Evolutionary conservation across 2,329 filamentous ascomycete species (phyloP), one percentile per base, ranked within the genome.

Genomic region (Pseudogymnoascus sp.): DNA sequence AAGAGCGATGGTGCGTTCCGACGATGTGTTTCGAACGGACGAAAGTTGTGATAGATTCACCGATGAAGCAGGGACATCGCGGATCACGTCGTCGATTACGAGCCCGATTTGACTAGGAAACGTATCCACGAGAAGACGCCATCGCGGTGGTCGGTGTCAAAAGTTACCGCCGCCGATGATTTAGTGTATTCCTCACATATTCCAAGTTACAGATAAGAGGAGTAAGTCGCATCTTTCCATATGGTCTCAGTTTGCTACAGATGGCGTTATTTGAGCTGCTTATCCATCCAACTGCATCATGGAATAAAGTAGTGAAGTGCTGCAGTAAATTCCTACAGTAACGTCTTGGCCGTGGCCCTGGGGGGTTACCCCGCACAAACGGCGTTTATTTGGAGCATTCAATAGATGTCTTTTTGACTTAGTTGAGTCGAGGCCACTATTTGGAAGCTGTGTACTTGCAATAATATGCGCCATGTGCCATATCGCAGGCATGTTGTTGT

Each of bases 81-180:
- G 51, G 51, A 57, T 57, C 51, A 57, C 51, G 51, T 57, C 51
- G 51, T 57, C 51, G 51, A 57, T 57, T 57, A 12, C 51, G 51
- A 34, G 51, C 26, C 29, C 16, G 23, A 57, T 57, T 36, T 21
- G 51, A 21, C 29, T 8, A 18, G 8, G 29, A 34, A 34, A 14
- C 11, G 29, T 12, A 34, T 34, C 10, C 16, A 21, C 29, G 29
- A 36, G 29, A 57, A 57, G 29, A 57, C 51, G 29, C 51, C 51
- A 57, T 57, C 51, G 51, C 51, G 51, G 51, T 14, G 51, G 51
- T 57, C 29, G 51, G 51, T 29, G 29, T 21, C 51, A 21, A 57
- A 57, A 18, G 2, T 57, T 36, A 57, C 51, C 51, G 51, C 7
- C 29, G 16, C 51, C 51, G 51, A 57, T 7, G n/a, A 36, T 34